Evolutionary conservation across 2,329 filamentous ascomycete species (phyloP).

Genomic region (Xylaria sp.): DNA sequence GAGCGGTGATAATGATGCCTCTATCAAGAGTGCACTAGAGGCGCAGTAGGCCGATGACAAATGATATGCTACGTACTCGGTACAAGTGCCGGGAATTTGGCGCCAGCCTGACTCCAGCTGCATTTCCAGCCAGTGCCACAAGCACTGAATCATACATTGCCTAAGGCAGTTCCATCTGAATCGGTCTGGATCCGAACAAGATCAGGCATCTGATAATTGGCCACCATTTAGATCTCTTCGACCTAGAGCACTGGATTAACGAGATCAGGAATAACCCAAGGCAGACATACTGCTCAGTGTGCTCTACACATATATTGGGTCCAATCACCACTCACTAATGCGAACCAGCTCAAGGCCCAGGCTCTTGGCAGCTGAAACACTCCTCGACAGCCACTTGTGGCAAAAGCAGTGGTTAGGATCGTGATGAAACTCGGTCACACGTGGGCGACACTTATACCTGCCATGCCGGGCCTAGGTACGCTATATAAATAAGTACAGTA

Average conservation of each 20-base stretch:
- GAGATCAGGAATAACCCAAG: neutral
- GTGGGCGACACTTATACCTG: neutral
- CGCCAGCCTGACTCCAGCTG: no score
- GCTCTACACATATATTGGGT: no score
- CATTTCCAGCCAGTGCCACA: no score
- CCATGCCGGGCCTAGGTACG: neutral
- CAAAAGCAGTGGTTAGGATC: neutral
- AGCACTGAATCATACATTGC: no score
- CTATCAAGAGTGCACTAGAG: no score
- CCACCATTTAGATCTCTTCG: neutral
- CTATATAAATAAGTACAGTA: neutral
- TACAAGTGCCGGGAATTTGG: no score
- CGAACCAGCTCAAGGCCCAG: neutral
- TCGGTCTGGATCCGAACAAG: neutral
- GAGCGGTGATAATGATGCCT: no score
- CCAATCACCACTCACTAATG: neutral
- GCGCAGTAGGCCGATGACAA: neutral
- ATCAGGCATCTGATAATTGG: neutral
- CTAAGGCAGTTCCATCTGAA: no score
- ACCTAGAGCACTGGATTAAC: neutral
- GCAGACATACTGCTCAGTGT: no score
- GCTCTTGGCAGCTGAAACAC: slow-evolving; percentile 32
- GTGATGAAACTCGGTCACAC: neutral
- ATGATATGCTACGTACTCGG: no score
- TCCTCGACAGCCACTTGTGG: slow-evolving; percentile 6